Percentiles rank a stretch among this genome's conserved stretches.
Evolutionary conservation across 169 alveolate species (phyloP).

Genomic region (Plasmodium berghei): DNA sequence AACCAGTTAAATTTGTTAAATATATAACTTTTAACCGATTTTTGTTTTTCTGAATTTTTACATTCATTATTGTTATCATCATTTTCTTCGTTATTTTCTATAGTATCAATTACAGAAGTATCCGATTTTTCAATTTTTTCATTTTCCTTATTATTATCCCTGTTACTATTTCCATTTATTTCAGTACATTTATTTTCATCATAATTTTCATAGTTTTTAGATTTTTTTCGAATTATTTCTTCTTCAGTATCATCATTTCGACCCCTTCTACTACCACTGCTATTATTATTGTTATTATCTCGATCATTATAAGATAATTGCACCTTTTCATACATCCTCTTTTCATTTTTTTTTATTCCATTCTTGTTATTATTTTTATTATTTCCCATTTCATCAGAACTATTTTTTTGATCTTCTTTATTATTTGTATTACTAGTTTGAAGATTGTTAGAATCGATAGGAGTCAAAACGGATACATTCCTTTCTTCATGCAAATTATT

Average conservation of each 20-base stretch:
- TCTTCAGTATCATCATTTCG: constrained; percentile 27
- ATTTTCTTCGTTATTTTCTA: background rate
- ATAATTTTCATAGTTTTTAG: constrained; percentile 13
- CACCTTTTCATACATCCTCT: constrained; percentile 49
- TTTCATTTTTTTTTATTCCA: constrained; percentile 30
- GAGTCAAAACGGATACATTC: background rate
- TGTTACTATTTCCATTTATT: background rate
- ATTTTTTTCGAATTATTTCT: constrained; percentile 34
- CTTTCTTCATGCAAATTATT: background rate
- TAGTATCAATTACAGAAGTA: background rate
- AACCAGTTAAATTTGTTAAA: constrained; percentile 50
- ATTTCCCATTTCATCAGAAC: background rate
- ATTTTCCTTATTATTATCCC: background rate
- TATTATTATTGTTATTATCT: constrained; percentile 40
- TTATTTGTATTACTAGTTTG: background rate
- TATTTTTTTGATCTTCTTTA: background rate
- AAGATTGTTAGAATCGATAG: background rate
- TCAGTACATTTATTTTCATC: background rate
- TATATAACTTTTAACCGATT: constrained; percentile 39
- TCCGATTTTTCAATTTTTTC: background rate
- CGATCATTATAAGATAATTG: constrained; percentile 16
- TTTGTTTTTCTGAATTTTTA: constrained; percentile 9
- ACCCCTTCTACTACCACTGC: constrained; percentile 1
- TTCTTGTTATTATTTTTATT: background rate
- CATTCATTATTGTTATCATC: background rate